Evolutionary conservation across 2,329 filamentous ascomycete species (phyloP).

Genomic region (Alternaria atra): DNA sequence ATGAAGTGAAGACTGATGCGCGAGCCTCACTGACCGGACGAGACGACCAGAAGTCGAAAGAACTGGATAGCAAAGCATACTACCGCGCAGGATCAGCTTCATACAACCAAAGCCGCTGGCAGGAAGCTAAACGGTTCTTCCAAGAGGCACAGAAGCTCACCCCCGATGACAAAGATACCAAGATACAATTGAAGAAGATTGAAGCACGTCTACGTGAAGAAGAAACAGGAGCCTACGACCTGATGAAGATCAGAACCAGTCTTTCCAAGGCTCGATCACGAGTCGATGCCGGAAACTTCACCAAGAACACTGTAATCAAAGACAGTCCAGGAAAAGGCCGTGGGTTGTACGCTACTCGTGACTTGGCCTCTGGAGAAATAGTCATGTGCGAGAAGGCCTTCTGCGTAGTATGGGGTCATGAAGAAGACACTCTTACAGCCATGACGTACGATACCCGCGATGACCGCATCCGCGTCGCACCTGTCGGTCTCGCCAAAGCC

Average conservation of each 20-base stretch:
- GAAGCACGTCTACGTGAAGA: slow-evolving; percentile 48
- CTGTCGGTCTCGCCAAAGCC: slow-evolving; percentile 29
- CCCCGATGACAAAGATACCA: slow-evolving; percentile 49
- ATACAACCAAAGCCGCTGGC: slow-evolving; percentile 55
- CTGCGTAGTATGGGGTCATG: slow-evolving; percentile 54
- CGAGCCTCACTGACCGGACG: slow-evolving; percentile 35
- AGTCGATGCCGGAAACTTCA: slow-evolving; percentile 61
- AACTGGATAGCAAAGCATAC: slow-evolving; percentile 54
- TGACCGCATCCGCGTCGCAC: slow-evolving; percentile 36
- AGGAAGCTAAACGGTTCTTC: slow-evolving; percentile 50
- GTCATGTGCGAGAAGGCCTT: slow-evolving; percentile 67
- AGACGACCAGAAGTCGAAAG: slow-evolving; percentile 39
- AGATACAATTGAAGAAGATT: slow-evolving; percentile 31
- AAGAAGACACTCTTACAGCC: slow-evolving; percentile 52
- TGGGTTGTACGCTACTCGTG: slow-evolving; percentile 61
- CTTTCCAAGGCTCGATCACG: slow-evolving; percentile 55
- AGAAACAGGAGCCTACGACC: slow-evolving; percentile 51
- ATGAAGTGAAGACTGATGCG: slow-evolving; percentile 45
- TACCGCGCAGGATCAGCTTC: slow-evolving; percentile 58
- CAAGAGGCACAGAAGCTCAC: slow-evolving; percentile 39
- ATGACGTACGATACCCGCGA: slow-evolving; percentile 57
- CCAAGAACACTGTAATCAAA: slow-evolving; percentile 54
- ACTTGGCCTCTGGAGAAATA: slow-evolving; percentile 61
- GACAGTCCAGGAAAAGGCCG: slow-evolving; percentile 54
- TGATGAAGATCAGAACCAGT: slow-evolving; percentile 42